Base-by-base conservation (phyloP, 371 early-diverging fungal species). In the Mortierella sp. region DNA sequence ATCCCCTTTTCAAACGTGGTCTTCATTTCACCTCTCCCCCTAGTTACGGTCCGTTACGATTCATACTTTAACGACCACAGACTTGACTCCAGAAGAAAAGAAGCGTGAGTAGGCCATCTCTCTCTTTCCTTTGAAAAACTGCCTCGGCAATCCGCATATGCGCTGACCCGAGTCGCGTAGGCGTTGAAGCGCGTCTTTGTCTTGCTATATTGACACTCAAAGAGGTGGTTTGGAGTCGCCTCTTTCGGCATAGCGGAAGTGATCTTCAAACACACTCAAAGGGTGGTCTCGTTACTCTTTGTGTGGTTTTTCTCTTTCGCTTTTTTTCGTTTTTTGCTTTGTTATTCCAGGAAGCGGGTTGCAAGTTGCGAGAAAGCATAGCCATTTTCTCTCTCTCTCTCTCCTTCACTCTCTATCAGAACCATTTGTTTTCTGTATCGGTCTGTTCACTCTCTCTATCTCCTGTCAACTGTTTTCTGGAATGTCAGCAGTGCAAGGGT, bases 1-100 rank as follows among this genome's bases (percentile, higher is more conserved):
- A 8, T 34, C 61, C 24, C 43, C 67, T 67, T 37, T 40, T 67
- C n/a, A 67, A 67, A 67, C 67, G 67, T 67, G 43, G 37, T 67
- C 67, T 40, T 67, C 67, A 37, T 67, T 61, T 59, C 16, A 59
- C 9, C 50, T 16, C 16, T 34, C 16, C 61, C 37, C 61, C 61
- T 14, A 16, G 31, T 34, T 34, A 61, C 61, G 6, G 5, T 61
- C 21, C 61, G 61, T 31, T 61, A 34, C 31, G 31, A 8, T 19
- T 34, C 34, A 34, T 19, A 34, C 37, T 28, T 59, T 31, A 13
- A 31, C 34, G 61, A 16, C 61, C 26, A 11, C 61, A 50, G 50
- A 50, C 50, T 14, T 34, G 24, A 1, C 54, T 54, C 31, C 61
- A 16, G 19, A n/a, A 57, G 4, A 14, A 61, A 31, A 16, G 2